These are phyloP conservation scores for Cyclotella choctawhatcheeana DNA, from an alignment of 108 stramenopile genomes.

Conservation along the genomic window DNA sequence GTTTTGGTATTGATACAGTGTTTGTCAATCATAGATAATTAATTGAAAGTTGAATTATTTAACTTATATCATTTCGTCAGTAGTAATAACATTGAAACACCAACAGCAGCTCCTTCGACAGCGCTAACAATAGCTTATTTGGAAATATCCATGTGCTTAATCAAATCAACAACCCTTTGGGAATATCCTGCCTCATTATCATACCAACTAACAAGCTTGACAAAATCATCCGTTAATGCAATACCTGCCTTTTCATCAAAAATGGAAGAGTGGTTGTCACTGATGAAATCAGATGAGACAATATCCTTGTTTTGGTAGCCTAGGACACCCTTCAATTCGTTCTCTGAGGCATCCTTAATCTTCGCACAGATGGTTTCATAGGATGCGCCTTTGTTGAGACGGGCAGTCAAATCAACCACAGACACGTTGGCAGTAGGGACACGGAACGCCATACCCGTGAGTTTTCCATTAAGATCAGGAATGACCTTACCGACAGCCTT, in stretches of 20 bases:
- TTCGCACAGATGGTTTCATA: conserved; percentile 90
- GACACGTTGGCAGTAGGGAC: conserved; percentile 95
- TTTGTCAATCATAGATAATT: no score
- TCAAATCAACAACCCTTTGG: conserved; percentile 93
- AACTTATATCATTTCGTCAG: no score
- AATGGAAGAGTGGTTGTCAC: conserved; percentile 84
- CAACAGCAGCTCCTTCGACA: no score
- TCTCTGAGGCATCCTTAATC: conserved; percentile 92
- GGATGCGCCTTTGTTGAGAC: conserved; percentile 87
- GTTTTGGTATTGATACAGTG: no score
- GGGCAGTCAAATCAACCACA: conserved; percentile 95
- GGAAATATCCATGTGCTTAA: conserved; percentile 85
- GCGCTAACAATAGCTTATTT: no score
- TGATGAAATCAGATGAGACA: conserved; percentile 95
- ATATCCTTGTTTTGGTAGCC: conserved; percentile 94
- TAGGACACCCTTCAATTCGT: conserved; percentile 91
- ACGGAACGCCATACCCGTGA: conserved; percentile 92
- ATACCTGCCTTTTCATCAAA: conserved; percentile 94
- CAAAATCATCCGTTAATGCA: conserved; percentile 92
- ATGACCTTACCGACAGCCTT: conserved; percentile 98
- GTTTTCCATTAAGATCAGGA: conserved; percentile 95
- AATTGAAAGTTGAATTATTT: no score
- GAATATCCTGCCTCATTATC: conserved; percentile 97
- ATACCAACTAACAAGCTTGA: conserved; percentile 99
- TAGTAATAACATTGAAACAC: no score